Conservation (phyloP, 768 basidiomycete species). For the Pleurotus tuoliensis region DNA sequence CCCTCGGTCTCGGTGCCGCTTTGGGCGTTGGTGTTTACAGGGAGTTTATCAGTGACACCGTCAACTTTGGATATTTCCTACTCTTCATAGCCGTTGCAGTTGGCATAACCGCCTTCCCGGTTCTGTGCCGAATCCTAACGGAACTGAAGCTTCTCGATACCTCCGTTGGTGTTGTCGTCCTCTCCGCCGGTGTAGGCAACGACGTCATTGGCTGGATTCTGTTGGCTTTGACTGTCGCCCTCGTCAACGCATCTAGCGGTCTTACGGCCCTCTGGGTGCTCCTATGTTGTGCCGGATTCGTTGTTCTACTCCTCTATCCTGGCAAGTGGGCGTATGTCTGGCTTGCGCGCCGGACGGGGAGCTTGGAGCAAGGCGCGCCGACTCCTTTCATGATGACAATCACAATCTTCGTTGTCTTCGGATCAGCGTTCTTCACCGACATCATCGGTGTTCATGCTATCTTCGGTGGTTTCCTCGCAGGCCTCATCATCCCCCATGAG, state of each 20-base stretch:
- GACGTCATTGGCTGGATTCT: constrained; percentile 80
- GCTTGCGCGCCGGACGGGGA: constrained; percentile 64
- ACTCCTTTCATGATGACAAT: constrained; percentile 76
- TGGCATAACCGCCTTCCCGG: constrained; percentile 80
- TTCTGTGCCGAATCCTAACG: constrained; percentile 80
- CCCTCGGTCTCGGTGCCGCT: constrained; percentile 79
- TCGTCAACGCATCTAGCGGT: constrained; percentile 74
- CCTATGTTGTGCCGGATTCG: constrained; percentile 62
- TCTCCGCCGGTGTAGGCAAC: constrained; percentile 82
- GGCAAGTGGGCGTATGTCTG: constrained; percentile 61
- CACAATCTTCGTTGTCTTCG: constrained; percentile 69
- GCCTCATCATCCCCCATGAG: constrained; percentile 78
- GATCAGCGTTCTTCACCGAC: constrained; percentile 81
- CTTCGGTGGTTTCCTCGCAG: constrained; percentile 78
- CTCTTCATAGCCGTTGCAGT: constrained; percentile 84
- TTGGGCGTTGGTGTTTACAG: constrained; percentile 71
- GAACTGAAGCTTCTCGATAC: constrained; percentile 81
- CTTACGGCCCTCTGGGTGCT: constrained; percentile 79
- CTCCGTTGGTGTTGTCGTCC: constrained; percentile 75
- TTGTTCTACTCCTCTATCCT: constrained; percentile 63
- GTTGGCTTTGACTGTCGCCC: constrained; percentile 77
- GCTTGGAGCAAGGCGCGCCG: constrained; percentile 69
- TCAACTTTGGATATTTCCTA: constrained; percentile 78
- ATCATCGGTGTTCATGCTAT: constrained; percentile 78
- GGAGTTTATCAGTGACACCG: constrained; percentile 51